Evolutionary conservation across 225 moss, liverwort and hornwort genomes (phyloP), one percentile per base, ranked within the genome.

Genomic region (Polytrichum commune): DNA sequence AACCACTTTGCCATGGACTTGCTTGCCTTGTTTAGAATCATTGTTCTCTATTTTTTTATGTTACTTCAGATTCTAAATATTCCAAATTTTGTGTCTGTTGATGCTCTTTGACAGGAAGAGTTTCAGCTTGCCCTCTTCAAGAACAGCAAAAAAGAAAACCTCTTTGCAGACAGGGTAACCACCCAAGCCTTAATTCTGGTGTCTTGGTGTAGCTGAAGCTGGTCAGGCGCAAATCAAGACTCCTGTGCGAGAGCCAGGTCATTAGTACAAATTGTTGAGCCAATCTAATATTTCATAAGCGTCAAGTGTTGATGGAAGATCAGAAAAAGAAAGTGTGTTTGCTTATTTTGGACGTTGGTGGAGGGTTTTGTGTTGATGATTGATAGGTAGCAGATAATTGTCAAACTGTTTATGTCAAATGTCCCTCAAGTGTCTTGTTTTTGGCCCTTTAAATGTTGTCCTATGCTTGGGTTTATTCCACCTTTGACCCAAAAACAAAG

Each of bases 111-210:
- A 35, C 88, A 95, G 95, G 95, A 84, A 76, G 95, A 95, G 72
- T 92, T 95, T 75, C 94, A 90, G 85, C 89, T 95, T 4, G 94
- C 94, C 28, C 78, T 95, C 53, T 95, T 95, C 74, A 89, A 89
- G 61, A 92, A 90, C 74, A 94, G 86, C 62, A 90, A 95, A 70
- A 80, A 67, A 71, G 79, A 82, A 71, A 92, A 92, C 67, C 87
- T 95, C 35, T 95, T 95, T 74, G 90, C 90, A 60, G 81, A 90
- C 75, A 79, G 87, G 82, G 92, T 95, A 81, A 85, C 19, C 65
- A 20, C 63, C 61, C 72, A 67, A 72, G 20, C 33, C 65, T 65
- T 19, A 28, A 20, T 65, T 67, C 27, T 72, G 65, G 69, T 76
- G 13, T 60, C 57, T 77, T 71, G 67, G 62, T 79, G 70, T 75